Evolutionary conservation across 495 filamentous ascomycete species (phyloP).

Genomic region (Neurospora sp.): DNA sequence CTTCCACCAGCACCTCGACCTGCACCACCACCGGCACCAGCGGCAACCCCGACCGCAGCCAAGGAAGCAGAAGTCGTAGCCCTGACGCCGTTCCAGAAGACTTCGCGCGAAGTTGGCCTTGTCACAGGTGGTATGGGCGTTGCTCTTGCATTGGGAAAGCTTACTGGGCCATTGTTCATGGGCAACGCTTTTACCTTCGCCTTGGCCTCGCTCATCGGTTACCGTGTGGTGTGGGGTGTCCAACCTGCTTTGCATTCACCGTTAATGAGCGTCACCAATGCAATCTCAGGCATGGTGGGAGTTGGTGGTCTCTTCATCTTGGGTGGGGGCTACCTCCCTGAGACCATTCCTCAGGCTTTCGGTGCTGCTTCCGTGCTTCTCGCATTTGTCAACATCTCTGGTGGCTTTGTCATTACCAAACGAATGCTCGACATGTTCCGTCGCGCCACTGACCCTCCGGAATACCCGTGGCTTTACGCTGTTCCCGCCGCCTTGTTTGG

Average conservation of each 20-base stretch:
- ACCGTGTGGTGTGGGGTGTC: constrained; percentile 75
- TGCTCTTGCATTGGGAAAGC: constrained; percentile 61
- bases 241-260: constrained; percentile 67
- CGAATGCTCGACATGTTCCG: constrained; percentile 92
- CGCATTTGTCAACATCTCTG: constrained; percentile 73
- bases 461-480: constrained; percentile 76
- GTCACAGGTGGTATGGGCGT: constrained; percentile 66
- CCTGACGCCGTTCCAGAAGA: constrained; percentile 68
- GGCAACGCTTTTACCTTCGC: constrained; percentile 69
- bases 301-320: constrained; percentile 75
- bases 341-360: constrained; percentile 63
- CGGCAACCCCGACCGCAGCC: constrained; percentile 35
- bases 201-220: constrained; percentile 68
- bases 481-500: constrained; percentile 64
- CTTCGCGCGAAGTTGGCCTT: constrained; percentile 54
- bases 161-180: constrained; percentile 73
- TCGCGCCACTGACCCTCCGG: constrained; percentile 65
- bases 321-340: constrained; percentile 61
- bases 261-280: constrained; percentile 79
- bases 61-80: constrained; percentile 51
- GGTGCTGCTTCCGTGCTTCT: constrained; percentile 69
- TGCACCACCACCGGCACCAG: constrained; percentile 55
- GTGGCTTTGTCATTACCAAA: constrained; percentile 76
- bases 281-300: constrained; percentile 79
- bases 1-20: constrained; percentile 62